A percentile compares a stretch with the other conserved stretches of the same genome.
phyloP scores from a whole-genome alignment of 2,329 filamentous ascomycete species.

The Tolypocladium paradoxum region DNA sequence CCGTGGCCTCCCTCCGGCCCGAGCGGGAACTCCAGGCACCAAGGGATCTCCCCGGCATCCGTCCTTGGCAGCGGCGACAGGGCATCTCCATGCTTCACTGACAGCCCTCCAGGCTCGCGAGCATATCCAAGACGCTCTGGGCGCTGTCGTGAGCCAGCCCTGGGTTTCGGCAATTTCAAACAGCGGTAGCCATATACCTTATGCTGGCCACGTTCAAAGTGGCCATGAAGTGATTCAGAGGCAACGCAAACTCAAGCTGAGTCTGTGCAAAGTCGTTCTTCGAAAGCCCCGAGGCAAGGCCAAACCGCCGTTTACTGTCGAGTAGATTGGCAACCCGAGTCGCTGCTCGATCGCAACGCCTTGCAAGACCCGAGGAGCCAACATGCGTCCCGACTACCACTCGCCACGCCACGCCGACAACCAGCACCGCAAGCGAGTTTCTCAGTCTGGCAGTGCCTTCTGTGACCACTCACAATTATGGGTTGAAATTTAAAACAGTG shows the following conservation, averaged over 20 bases:
- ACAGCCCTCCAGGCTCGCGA: not conserved
- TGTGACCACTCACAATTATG: not conserved
- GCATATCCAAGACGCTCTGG: not conserved
- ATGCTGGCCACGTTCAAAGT: not conserved
- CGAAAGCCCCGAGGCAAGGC: no score
- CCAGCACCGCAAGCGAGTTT: not conserved
- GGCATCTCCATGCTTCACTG: not conserved
- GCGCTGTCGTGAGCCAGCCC: not conserved
- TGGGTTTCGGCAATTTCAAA: not conserved
- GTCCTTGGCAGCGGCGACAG: not conserved
- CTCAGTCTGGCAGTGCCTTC: not conserved
- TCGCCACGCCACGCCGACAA: not conserved
- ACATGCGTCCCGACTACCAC: no score
- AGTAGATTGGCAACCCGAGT: not conserved
- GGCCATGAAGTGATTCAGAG: no score
- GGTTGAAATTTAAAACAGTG: not conserved
- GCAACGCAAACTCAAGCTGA: no score
- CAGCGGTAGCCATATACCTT: not conserved
- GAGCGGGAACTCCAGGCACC: not conserved
- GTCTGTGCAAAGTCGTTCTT: not conserved
- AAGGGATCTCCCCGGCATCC: not conserved
- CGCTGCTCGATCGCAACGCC: not conserved
- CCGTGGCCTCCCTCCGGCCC: no score
- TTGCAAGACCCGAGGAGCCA: not conserved
- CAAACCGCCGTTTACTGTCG: no score